phyloP scores from a whole-genome alignment of 73 alveolate species.

The Blepharisma stoltei region DNA sequence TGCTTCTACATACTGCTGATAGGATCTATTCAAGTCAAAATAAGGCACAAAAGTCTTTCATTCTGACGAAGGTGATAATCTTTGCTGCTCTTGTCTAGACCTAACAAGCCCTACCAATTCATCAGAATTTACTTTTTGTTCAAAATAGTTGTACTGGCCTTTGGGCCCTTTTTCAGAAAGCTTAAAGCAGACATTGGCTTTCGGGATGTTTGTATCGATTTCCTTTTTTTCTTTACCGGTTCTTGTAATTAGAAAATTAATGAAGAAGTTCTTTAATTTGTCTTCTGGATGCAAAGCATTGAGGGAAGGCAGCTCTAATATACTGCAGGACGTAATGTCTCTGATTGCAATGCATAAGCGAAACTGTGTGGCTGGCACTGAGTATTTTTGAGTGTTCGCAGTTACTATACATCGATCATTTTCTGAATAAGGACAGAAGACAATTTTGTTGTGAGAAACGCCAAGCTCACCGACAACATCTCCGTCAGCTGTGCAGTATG shows the following conservation, averaged over 20 bases:
- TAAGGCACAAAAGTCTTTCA: conserved; percentile 15
- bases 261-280: neutral
- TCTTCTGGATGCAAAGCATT: too few species aligned
- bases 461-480: too few species aligned
- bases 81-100: neutral
- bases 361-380: too few species aligned
- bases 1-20: conserved; percentile 52
- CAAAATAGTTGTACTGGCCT: neutral
- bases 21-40: neutral
- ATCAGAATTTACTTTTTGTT: neutral
- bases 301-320: too few species aligned
- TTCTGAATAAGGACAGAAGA: too few species aligned
- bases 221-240: conserved; percentile 19
- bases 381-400: too few species aligned
- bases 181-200: neutral
- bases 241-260: neutral
- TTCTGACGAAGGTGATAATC: neutral
- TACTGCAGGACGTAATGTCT: too few species aligned
- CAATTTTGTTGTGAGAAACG: too few species aligned
- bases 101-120: neutral
- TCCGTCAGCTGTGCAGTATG: too few species aligned
- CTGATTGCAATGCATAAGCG: too few species aligned
- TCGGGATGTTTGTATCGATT: neutral
- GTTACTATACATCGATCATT: too few species aligned
- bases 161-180: neutral